phyloP scores from a whole-genome alignment of 192 early-diverging fungal genomes.

The Coemansia nantahalensis region DNA sequence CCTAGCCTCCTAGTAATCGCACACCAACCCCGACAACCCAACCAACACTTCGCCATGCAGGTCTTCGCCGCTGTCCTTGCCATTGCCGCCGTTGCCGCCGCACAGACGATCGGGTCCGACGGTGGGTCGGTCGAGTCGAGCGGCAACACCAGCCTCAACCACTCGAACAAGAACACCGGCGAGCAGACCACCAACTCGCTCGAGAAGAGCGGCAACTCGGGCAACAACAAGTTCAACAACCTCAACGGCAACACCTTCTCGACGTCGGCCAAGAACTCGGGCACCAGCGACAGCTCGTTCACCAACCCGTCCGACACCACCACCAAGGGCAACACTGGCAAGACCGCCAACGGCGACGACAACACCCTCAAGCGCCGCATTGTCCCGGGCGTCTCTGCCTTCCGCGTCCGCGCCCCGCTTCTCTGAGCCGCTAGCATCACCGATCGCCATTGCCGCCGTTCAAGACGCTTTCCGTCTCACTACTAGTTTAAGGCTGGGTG shows the following conservation, averaged over 20 bases:
- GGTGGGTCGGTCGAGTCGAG: no score
- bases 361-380: slow-evolving; percentile 15
- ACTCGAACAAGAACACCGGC: slow-evolving; percentile 9
- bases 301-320: slow-evolving; percentile 8
- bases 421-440: no score
- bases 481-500: no score
- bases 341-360: slow-evolving; percentile 15
- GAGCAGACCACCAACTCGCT: neutral
- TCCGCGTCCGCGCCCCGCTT: no score
- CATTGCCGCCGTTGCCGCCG: no score
- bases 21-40: no score
- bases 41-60: neutral
- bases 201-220: neutral
- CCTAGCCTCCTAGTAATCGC: no score
- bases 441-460: no score
- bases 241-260: neutral
- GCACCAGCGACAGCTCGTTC: neutral
- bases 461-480: no score
- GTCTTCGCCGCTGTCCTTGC: slow-evolving; percentile 8
- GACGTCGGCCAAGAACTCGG: neutral
- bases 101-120: slow-evolving; percentile 2
- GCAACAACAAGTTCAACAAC: slow-evolving; percentile 17
- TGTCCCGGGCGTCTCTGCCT: no score
- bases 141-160: no score
- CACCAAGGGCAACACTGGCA: slow-evolving; percentile 9